Evolutionary conservation across 768 basidiomycete genomes (phyloP).

Genomic region (Punctularia strigosozonata): DNA sequence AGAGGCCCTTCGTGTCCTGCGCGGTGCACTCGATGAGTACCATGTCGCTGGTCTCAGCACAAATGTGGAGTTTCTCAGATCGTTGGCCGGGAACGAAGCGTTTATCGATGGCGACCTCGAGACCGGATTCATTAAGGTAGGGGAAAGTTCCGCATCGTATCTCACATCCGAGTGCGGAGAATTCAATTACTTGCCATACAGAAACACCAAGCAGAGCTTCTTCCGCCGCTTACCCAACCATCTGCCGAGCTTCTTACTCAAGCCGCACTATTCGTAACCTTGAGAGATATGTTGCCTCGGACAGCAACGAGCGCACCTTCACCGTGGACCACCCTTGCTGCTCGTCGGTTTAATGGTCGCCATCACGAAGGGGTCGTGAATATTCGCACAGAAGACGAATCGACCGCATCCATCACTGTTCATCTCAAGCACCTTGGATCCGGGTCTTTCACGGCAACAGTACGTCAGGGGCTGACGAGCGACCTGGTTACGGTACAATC

Average conservation of each 20-base stretch:
- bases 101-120: constrained; percentile 78
- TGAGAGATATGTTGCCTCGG: constrained; percentile 40
- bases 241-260: constrained; percentile 59
- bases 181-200: constrained; percentile 15
- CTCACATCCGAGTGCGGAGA: not conserved
- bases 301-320: constrained; percentile 21
- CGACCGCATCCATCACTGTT: constrained; percentile 23
- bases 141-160: constrained; percentile 12
- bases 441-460: constrained; percentile 42
- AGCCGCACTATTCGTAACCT: constrained; percentile 64
- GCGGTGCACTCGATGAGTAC: constrained; percentile 78
- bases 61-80: constrained; percentile 80
- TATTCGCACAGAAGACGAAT: constrained; percentile 44
- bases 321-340: constrained; percentile 61
- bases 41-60: constrained; percentile 86
- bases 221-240: constrained; percentile 51
- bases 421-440: constrained; percentile 28
- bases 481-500: constrained; percentile 36
- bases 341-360: constrained; percentile 73
- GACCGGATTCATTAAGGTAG: constrained; percentile 83
- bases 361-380: constrained; percentile 47
- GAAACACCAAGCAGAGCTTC: constrained; percentile 80
- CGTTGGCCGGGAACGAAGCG: constrained; percentile 62
- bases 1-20: constrained; percentile 71
- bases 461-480: constrained; percentile 21